phyloP scores from a whole-genome alignment of 2,329 filamentous ascomycete species.

The Aureobasidium sp. region DNA sequence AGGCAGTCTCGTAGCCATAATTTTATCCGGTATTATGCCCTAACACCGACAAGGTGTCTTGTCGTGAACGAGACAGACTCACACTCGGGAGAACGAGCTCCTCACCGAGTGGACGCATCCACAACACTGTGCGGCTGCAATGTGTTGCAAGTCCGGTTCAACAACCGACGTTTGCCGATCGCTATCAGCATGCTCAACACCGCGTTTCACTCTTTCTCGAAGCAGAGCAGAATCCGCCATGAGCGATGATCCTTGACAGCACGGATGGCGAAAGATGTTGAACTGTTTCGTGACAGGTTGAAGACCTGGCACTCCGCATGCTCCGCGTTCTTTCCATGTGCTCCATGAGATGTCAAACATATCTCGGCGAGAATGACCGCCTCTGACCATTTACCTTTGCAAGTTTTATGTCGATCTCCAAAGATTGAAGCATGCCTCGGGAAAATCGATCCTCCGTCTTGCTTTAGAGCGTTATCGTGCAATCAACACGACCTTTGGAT shows the following conservation, averaged over 20 bases:
- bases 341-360: not conserved
- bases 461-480: constrained; percentile 1
- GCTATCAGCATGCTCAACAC: not conserved
- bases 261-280: not conserved
- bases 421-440: not conserved
- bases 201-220: not conserved
- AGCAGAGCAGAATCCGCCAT: not conserved
- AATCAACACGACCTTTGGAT: constrained; percentile 2
- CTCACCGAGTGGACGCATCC: not conserved
- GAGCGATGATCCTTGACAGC: not conserved
- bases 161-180: constrained; percentile 7
- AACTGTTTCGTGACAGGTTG: constrained; percentile 7
- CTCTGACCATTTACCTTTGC: not conserved
- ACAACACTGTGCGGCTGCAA: not conserved
- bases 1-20: not conserved
- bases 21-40: not conserved
- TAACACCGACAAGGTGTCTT: not conserved
- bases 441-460: constrained; percentile 5
- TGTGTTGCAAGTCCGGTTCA: constrained; percentile 2
- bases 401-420: not conserved
- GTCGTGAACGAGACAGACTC: not conserved
- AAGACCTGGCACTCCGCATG: not conserved
- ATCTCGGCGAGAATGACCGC: not conserved
- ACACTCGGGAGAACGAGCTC: not conserved
- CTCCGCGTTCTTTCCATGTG: not conserved